Conservation (phyloP, 2,329 filamentous ascomycete species). For the Apiospora arundinis region DNA sequence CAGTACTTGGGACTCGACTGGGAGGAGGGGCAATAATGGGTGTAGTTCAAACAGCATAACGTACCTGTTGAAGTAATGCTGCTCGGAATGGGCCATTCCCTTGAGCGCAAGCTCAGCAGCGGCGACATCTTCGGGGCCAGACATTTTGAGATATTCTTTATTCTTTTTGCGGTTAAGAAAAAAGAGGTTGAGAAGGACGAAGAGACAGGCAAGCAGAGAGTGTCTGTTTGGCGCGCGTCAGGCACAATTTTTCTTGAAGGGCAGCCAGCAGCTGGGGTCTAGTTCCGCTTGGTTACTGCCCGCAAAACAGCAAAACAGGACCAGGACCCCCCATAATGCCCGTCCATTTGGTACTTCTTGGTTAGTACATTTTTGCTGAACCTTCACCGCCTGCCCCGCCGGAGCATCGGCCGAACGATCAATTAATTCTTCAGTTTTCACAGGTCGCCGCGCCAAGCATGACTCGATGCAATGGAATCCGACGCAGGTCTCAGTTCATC, state of each 20-base stretch:
- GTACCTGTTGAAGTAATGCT: conserved; percentile 99
- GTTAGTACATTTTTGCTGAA: background rate
- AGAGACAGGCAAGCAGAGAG: background rate
- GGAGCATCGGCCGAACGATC: background rate
- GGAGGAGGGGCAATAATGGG: conserved; percentile 25
- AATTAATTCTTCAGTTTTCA: background rate
- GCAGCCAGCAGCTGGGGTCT: conserved; percentile 19
- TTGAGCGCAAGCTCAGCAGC: conserved; percentile 69
- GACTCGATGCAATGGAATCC: background rate
- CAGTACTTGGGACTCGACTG: conserved; percentile 38
- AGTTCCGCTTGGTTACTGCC: background rate
- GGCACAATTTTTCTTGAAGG: conserved; percentile 27
- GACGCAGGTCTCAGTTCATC: no score
- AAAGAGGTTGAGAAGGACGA: conserved; percentile 11
- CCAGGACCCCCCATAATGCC: background rate
- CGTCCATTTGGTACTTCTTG: background rate
- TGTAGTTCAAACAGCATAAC: conserved; percentile 31
- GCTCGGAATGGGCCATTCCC: conserved; percentile 89
- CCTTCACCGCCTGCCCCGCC: conserved; percentile 11
- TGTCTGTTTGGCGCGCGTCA: conserved; percentile 22
- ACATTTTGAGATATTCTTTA: conserved; percentile 29
- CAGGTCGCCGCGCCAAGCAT: background rate
- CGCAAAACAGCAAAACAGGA: background rate
- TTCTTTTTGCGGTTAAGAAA: background rate
- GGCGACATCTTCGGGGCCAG: conserved; percentile 62